Conservation (phyloP, 306 rosid genomes). For the Medicago ruthenica region DNA sequence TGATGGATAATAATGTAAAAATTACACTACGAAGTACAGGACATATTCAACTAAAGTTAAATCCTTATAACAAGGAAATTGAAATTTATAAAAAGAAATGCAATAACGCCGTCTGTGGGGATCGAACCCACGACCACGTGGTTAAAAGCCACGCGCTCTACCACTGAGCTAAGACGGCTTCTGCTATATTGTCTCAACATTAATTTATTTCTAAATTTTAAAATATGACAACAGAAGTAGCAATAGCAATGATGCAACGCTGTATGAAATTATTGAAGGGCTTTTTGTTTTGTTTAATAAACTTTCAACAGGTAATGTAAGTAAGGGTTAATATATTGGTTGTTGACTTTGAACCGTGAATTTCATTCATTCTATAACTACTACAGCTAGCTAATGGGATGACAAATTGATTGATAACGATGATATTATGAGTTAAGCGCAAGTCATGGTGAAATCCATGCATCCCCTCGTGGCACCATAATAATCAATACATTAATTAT, state of each 20-base stretch:
- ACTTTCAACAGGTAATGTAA: neutral
- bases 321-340: neutral
- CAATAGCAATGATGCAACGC: too few species aligned
- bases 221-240: too few species aligned
- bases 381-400: neutral
- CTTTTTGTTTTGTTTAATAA: neutral
- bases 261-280: neutral
- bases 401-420: neutral
- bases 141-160: conserved; percentile 24
- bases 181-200: neutral
- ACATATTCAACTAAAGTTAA: too few species aligned
- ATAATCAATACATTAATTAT: neutral
- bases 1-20: too few species aligned
- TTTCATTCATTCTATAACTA: neutral
- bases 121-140: conserved; percentile 25
- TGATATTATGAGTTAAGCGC: conserved; percentile 9
- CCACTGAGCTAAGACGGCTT: conserved; percentile 17
- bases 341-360: neutral
- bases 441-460: conserved; percentile 8
- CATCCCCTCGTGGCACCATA: neutral
- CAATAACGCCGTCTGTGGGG: neutral
- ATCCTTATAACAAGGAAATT: too few species aligned
- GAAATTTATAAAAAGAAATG: too few species aligned
- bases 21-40: too few species aligned
- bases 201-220: too few species aligned